Percentiles rank a stretch among this genome's conserved stretches.
phyloP scores from a whole-genome alignment of 768 basidiomycete species.

The Fibroporia radiculosa region DNA sequence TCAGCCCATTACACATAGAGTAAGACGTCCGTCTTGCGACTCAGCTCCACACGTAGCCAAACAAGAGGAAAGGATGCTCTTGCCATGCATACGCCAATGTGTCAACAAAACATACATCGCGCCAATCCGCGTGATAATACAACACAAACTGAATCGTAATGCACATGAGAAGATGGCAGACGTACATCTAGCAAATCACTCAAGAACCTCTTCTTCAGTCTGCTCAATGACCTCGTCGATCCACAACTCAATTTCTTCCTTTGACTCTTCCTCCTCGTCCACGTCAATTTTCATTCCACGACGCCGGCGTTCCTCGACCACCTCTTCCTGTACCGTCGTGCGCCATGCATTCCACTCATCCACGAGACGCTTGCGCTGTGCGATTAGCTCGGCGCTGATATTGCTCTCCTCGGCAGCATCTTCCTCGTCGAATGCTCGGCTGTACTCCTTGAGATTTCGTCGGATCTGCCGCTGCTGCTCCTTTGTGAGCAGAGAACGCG shows the following conservation, averaged over 20 bases:
- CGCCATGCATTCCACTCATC: conserved; percentile 99
- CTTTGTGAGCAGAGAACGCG: conserved; percentile 75
- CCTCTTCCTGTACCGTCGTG: conserved; percentile 54
- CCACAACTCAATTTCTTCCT: conserved; percentile 92
- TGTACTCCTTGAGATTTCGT: conserved; percentile 87
- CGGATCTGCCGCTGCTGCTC: conserved; percentile 84
- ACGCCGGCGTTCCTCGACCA: conserved; percentile 45
- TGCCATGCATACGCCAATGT: too few species aligned
- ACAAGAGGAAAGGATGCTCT: too few species aligned
- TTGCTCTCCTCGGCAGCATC: conserved; percentile 94
- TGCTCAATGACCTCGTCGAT: conserved; percentile 91
- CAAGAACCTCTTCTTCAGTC: conserved; percentile 72
- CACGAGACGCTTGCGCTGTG: conserved; percentile 82
- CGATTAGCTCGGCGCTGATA: conserved; percentile 89
- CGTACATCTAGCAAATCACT: conserved; percentile 17
- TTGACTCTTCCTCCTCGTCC: conserved; percentile 38
- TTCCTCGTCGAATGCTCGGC: conserved; percentile 89
- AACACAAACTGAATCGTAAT: too few species aligned
- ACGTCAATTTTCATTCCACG: conserved; percentile 30
- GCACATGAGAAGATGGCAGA: not conserved
- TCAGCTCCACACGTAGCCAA: too few species aligned
- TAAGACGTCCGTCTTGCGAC: too few species aligned
- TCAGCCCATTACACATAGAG: too few species aligned
- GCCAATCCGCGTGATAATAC: too few species aligned
- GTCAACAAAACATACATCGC: too few species aligned